A percentile compares a stretch with the other conserved stretches of the same genome.
These are phyloP conservation scores for Erodium texanum DNA, from an alignment of 441 rosid genomes.

Conservation along the genomic window DNA sequence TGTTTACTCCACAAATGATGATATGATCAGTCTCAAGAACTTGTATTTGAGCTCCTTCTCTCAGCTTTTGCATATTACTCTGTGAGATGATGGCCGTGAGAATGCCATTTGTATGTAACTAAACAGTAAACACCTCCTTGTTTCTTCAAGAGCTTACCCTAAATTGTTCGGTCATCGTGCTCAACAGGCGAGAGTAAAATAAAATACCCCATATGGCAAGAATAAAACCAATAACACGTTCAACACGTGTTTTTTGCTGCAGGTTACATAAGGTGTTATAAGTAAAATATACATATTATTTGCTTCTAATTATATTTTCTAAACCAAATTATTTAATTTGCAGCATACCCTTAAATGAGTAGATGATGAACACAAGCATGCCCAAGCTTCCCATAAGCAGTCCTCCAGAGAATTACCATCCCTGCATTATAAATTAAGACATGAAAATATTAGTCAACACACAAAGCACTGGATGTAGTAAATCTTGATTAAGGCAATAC, in stretches of 20 bases:
- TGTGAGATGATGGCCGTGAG: slow-evolving; percentile 29
- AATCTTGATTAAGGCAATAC: no score
- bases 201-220: slow-evolving; percentile 94
- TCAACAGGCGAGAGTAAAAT: slow-evolving; percentile 85
- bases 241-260: slow-evolving; percentile 89
- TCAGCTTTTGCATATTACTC: slow-evolving; percentile 82
- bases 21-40: slow-evolving; percentile 88
- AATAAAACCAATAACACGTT: slow-evolving; percentile 72
- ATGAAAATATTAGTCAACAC: slow-evolving; percentile 13
- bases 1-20: slow-evolving; percentile 77
- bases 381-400: slow-evolving; percentile 99
- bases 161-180: slow-evolving; percentile 97
- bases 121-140: slow-evolving; percentile 6
- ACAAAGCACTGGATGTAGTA: slow-evolving; percentile 8
- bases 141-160: slow-evolving; percentile 43
- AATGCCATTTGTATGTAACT: slow-evolving; percentile 16
- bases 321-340: slow-evolving; percentile 14
- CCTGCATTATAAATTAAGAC: slow-evolving; percentile 36
- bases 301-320: slow-evolving; percentile 9
- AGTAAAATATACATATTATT: slow-evolving; percentile 2
- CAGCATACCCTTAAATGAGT: slow-evolving; percentile 69
- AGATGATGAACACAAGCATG: slow-evolving; percentile 84
- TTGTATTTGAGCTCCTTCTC: slow-evolving; percentile 97
- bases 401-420: slow-evolving; percentile 62
- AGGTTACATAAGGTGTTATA: slow-evolving; percentile 19